Evolutionary conservation across 192 early-diverging fungal genomes (phyloP), one percentile per base, ranked within the genome.

Genomic region (Helicostylum pulchrum): DNA sequence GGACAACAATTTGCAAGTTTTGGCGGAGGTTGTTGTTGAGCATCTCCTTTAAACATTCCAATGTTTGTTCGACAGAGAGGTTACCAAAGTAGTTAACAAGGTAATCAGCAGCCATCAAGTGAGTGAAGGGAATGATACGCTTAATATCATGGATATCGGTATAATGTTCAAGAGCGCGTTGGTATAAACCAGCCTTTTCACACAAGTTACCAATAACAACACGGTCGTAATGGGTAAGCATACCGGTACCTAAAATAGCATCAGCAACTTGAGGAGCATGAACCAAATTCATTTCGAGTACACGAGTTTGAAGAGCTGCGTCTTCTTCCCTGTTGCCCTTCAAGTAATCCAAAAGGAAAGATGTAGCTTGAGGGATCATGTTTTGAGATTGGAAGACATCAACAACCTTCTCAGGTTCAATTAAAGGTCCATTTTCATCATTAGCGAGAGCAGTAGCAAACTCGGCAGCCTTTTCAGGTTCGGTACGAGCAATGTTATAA

Each of bases 241-340:
- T 92, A 66, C 92, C 83, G 71, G 97, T 97, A 45, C 95, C 90
- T 23, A 99, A 73, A 66, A 99, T 99, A 51, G 97, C 97, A 74
- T 99, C 97, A 14, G 97, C 97, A 17, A 99, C 97, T 67, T 98
- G 97, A 32, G 97, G 97, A 15, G 94, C 92, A 66, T 97, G 91
- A 45, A 98, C 75, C 51, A 99, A 81, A 75, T 99, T 99, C 90
- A 98, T 96, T 79, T 99, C 97, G 26, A 99, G 84, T 58, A 98
- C 80, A 52, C 90, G 86, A 10, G 97, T 99, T 75, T 99, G 97
- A 26, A 99, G 78, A 44, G 87, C 89, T 23, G 82, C 95, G 30
- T 99, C 93, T 69, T 96, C 90, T 36, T 93, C 90, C 45, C 84
- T 81, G 80, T 99, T 90, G 44, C 90, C 91, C 79, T 98, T 97